Percentiles rank a stretch among this genome's conserved stretches.
These are phyloP conservation scores for Tetrahymena thermophila DNA, from an alignment of 73 alveolate genomes.

Conservation along the genomic window DNA sequence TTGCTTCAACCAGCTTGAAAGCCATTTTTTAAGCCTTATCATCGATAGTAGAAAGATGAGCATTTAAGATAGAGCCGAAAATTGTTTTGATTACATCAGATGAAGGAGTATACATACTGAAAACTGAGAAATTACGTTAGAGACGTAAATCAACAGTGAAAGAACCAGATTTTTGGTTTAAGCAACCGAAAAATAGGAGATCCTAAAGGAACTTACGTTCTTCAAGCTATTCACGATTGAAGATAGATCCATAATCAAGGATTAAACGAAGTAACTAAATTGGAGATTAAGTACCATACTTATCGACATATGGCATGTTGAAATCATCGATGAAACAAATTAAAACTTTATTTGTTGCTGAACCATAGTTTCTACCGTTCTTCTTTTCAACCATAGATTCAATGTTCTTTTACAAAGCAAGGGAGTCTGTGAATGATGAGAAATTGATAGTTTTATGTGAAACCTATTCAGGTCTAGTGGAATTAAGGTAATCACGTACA, in stretches of 20 bases:
- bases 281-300: slow-evolving; percentile 98
- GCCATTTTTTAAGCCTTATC: slow-evolving; percentile 71
- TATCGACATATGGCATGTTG: slow-evolving; percentile 99
- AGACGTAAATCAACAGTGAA: slow-evolving; percentile 95
- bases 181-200: slow-evolving; percentile 24
- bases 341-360: slow-evolving; percentile 94
- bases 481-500: slow-evolving; percentile 94
- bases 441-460: slow-evolving; percentile 82
- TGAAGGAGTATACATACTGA: slow-evolving; percentile 76
- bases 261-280: slow-evolving; percentile 93
- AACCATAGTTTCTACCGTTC: slow-evolving; percentile 95
- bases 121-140: slow-evolving; percentile 96
- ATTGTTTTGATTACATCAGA: slow-evolving; percentile 77
- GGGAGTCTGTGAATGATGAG: slow-evolving; percentile 95
- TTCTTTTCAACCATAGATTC: slow-evolving; percentile 94
- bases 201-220: slow-evolving; percentile 52
- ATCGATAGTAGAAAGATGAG: slow-evolving; percentile 84
- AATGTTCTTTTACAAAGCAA: slow-evolving; percentile 81
- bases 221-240: slow-evolving; percentile 97
- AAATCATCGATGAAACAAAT: slow-evolving; percentile 98
- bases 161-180: slow-evolving; percentile 90
- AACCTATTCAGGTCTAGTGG: slow-evolving; percentile 67
- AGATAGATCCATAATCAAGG: slow-evolving; percentile 90
- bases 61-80: slow-evolving; percentile 78
- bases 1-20: slow-evolving; percentile 84